phyloP scores from a whole-genome alignment of 495 filamentous ascomycete genomes.

The Baudoinia panamericana region DNA sequence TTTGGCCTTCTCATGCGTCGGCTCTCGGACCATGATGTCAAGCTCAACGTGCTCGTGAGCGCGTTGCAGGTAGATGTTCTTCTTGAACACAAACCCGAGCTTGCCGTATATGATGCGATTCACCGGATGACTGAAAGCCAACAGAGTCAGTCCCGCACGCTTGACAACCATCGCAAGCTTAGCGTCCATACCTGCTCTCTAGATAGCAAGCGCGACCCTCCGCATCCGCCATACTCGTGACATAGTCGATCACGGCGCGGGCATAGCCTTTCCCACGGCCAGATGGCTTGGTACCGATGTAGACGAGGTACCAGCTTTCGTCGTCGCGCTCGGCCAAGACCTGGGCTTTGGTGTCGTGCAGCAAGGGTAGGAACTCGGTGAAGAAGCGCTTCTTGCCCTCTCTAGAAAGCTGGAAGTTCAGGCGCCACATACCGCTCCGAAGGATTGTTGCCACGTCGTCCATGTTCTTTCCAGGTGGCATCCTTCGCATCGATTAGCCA shows the following conservation, averaged over 20 bases:
- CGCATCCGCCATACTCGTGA: slow-evolving; percentile 49
- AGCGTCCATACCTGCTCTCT: too few relatives aligned
- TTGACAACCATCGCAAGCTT: too few relatives aligned
- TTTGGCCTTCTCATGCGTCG: slow-evolving; percentile 23
- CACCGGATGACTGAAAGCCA: slow-evolving; percentile 39
- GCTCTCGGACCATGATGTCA: slow-evolving; percentile 66
- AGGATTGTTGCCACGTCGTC: slow-evolving; percentile 58
- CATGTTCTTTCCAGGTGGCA: slow-evolving; percentile 61
- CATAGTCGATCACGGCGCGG: slow-evolving; percentile 51
- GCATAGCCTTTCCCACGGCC: slow-evolving; percentile 57
- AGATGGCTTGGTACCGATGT: slow-evolving; percentile 56
- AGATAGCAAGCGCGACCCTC: slow-evolving; percentile 56
- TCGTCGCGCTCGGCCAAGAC: slow-evolving; percentile 50
- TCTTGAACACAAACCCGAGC: slow-evolving; percentile 51
- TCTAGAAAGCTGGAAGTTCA: slow-evolving; percentile 53
- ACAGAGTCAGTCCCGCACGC: too few relatives aligned
- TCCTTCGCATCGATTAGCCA: slow-evolving; percentile 36
- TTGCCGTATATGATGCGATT: slow-evolving; percentile 58
- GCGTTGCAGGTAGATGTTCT: slow-evolving; percentile 45
- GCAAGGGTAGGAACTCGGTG: slow-evolving; percentile 59
- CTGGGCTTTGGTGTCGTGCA: slow-evolving; percentile 57
- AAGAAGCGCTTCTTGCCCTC: slow-evolving; percentile 64
- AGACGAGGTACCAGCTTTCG: slow-evolving; percentile 61
- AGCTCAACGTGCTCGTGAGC: slow-evolving; percentile 48
- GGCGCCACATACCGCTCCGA: slow-evolving; percentile 57